Conservation (phyloP, 345 rosid genomes). For the Kernera saxatilis region DNA sequence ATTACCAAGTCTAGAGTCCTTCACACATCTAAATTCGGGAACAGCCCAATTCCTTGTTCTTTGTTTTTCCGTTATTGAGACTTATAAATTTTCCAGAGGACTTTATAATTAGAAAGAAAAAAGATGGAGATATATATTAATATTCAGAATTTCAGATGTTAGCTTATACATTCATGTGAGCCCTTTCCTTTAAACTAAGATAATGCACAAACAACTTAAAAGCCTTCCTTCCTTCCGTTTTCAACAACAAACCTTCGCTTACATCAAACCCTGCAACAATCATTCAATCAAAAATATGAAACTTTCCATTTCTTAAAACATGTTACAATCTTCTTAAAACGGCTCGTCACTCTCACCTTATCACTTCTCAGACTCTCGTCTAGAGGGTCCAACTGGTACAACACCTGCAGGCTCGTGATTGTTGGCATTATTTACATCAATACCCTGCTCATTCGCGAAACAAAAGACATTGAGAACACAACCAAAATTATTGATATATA, state of each 20-base stretch:
- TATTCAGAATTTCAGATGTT: neutral
- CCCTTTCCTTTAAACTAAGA: conserved; percentile 22
- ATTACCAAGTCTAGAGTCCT: too few species aligned
- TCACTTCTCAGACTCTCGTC: conserved; percentile 60
- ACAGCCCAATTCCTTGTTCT: too few species aligned
- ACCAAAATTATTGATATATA: neutral
- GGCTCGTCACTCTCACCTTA: neutral
- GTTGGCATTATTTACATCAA: conserved; percentile 43
- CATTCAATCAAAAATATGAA: neutral
- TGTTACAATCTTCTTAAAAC: neutral
- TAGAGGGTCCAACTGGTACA: conserved; percentile 59
- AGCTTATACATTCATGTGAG: conserved; percentile 16
- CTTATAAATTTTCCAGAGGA: neutral
- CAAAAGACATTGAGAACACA: neutral
- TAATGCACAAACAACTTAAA: conserved; percentile 28
- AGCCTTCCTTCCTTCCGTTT: conserved; percentile 1
- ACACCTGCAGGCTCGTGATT: conserved; percentile 49
- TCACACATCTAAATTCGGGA: too few species aligned
- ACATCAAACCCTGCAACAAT: conserved; percentile 10
- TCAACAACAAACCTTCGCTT: neutral
- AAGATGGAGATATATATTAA: neutral
- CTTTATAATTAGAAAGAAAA: neutral
- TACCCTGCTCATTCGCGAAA: conserved; percentile 38
- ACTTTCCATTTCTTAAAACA: neutral
- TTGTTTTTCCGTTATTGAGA: too few species aligned